Base-by-base conservation (phyloP, 345 rosid genomes). In the Bruguiera gymnorhiza region DNA sequence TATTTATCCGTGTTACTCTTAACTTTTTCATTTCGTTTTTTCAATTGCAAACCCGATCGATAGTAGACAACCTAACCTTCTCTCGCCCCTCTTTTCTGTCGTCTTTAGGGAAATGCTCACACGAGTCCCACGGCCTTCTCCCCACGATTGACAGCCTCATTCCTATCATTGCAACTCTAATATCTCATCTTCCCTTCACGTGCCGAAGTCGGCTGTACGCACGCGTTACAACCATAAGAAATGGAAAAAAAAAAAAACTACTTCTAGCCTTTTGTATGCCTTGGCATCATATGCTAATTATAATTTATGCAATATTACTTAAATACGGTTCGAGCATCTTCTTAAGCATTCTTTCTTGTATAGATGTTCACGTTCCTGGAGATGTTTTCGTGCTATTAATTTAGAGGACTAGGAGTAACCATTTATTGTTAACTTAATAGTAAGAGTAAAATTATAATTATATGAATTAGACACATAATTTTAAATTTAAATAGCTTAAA, bases 41-140 rank as follows among this genome's bases (percentile, higher is more conserved):
- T 23, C 79, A 84, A 82, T 83, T 76, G 73, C 81, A 84, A 82
- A 78, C 68, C 70, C 63, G 80, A 79, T 76, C 75, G 83, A 83
- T 54, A 75, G 64, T 65, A 75, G 86, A 86, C 85, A 70, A 67
- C 65, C 77, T 81, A 85, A 85, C 86, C 80, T n/a, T 53, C 57
- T 53, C 34, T 31, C 30, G 54, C 20, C 65, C 56, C 13, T 76
- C 76, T 10, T 39, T 10, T 39, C 46, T 39, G 46, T 76, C 59
- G 66, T 67, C 69, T 73, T 72, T 81, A 70, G 76, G 74, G 69
- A 65, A 34, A 55, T 54, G 72, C 71, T 86, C 89, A 89, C 86
- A 85, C 83, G 92, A 86, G 72, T 79, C 87, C 80, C 84, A 73
- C 77, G 73, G 76, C 76, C 65, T 66, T 21, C 27, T 75, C 54